Evolutionary conservation across 2,329 filamentous ascomycete species (phyloP).

Genomic region (Dendryphion nanum): DNA sequence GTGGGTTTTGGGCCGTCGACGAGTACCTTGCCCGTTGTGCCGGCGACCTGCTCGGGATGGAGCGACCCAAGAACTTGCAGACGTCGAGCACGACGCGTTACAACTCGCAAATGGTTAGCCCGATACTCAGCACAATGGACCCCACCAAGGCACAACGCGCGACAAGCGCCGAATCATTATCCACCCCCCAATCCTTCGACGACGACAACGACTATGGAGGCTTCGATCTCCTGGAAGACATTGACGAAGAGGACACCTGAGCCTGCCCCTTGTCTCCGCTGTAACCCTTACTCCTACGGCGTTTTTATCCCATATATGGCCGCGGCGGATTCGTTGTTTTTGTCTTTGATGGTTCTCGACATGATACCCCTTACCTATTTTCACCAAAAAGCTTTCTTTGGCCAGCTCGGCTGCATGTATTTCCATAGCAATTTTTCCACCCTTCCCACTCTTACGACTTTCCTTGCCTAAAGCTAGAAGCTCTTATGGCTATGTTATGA

Average conservation of each 20-base stretch:
- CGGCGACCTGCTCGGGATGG: constrained; percentile 31
- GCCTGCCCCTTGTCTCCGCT: no score
- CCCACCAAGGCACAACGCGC: constrained; percentile 5
- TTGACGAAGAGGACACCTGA: constrained; percentile 32
- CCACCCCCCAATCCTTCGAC: constrained; percentile 10
- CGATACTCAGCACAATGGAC: constrained; percentile 2
- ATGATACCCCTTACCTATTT: no score
- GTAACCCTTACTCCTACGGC: no score
- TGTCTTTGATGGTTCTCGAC: no score
- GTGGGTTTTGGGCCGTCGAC: constrained; percentile 38
- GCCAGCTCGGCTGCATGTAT: no score
- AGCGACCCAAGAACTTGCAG: constrained; percentile 6
- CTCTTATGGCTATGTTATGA: no score
- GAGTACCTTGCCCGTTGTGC: constrained; percentile 38
- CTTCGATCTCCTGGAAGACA: constrained; percentile 32
- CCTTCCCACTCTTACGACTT: no score
- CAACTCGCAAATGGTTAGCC: constrained; percentile 7
- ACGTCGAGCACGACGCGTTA: constrained; percentile 4
- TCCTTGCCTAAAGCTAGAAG: no score
- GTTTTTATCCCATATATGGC: no score
- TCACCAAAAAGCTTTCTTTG: no score
- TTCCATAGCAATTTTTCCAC: no score
- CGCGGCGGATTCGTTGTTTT: no score
- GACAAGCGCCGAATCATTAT: constrained; percentile 13
- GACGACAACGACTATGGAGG: constrained; percentile 19